Conservation (phyloP, 139 green algal genomes). For the Coccomyxa sp. region DNA sequence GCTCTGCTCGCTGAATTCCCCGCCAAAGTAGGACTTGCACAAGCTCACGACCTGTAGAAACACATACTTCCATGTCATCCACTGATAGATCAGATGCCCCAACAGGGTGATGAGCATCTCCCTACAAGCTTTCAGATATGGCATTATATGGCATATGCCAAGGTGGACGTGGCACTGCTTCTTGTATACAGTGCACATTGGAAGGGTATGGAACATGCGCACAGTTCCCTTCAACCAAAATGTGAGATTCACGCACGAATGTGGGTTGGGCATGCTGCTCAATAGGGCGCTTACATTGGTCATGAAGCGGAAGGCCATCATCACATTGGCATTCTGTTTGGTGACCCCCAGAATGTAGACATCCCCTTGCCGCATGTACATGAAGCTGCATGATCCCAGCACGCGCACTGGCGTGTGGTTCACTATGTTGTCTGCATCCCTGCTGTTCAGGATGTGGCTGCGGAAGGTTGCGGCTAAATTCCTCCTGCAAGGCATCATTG, state of each 20-base stretch:
- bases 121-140: too few species aligned
- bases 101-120: too few species aligned
- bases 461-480: slow-evolving; percentile 86
- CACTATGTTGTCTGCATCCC: slow-evolving; percentile 32
- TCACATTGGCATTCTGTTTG: slow-evolving; percentile 87
- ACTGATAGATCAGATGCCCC: too few species aligned
- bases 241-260: too few species aligned
- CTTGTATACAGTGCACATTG: neutral
- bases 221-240: too few species aligned
- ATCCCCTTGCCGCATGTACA: slow-evolving; percentile 84
- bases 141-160: too few species aligned
- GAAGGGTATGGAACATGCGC: neutral
- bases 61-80: too few species aligned
- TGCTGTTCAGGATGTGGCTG: slow-evolving; percentile 81
- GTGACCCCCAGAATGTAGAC: slow-evolving; percentile 94
- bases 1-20: slow-evolving; percentile 76
- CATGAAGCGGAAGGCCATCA: slow-evolving; percentile 91
- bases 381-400: slow-evolving; percentile 74
- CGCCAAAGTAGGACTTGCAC: slow-evolving; percentile 88
- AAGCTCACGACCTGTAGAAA: slow-evolving; percentile 75
- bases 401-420: slow-evolving; percentile 67
- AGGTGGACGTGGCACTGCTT: too few species aligned
- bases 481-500: slow-evolving; percentile 48
- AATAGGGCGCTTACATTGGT: slow-evolving; percentile 60
- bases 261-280: too few species aligned